Conservation (phyloP, 2,329 filamentous ascomycete genomes). For the Phialophora verrucosa region DNA sequence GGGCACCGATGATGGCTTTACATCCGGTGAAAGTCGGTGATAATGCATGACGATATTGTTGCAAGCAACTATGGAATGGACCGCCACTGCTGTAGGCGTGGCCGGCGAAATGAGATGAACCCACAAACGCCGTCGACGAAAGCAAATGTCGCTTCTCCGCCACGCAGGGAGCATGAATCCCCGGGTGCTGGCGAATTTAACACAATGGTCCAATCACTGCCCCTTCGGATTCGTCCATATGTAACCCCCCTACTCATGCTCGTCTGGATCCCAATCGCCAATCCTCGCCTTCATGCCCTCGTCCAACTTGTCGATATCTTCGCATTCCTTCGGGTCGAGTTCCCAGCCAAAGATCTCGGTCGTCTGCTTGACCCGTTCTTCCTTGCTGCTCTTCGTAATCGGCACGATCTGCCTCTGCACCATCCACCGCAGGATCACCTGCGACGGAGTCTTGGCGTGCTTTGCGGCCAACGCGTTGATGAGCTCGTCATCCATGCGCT, state of each 20-base stretch:
- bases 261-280: slow-evolving; percentile 33
- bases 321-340: slow-evolving; percentile 54
- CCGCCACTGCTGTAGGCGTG: background rate
- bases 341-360: slow-evolving; percentile 31
- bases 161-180: too few relatives aligned
- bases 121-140: background rate
- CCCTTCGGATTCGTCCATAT: too few relatives aligned
- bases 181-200: too few relatives aligned
- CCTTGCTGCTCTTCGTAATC: slow-evolving; percentile 33
- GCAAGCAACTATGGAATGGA: background rate
- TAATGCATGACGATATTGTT: slow-evolving; percentile 5
- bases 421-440: slow-evolving; percentile 43
- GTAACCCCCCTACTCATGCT: background rate
- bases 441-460: slow-evolving; percentile 37
- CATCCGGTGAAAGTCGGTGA: slow-evolving; percentile 84
- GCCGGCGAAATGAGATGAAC: background rate
- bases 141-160: background rate
- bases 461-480: slow-evolving; percentile 38
- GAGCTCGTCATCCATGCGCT: slow-evolving; percentile 35
- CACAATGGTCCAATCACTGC: too few relatives aligned
- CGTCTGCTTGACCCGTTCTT: slow-evolving; percentile 31
- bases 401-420: slow-evolving; percentile 34
- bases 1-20: slow-evolving; percentile 83
- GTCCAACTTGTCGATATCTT: slow-evolving; percentile 67
- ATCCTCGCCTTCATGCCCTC: slow-evolving; percentile 57